phyloP scores from a whole-genome alignment of 208 protist genomes.

The Acanthamoeba lenticulata region DNA sequence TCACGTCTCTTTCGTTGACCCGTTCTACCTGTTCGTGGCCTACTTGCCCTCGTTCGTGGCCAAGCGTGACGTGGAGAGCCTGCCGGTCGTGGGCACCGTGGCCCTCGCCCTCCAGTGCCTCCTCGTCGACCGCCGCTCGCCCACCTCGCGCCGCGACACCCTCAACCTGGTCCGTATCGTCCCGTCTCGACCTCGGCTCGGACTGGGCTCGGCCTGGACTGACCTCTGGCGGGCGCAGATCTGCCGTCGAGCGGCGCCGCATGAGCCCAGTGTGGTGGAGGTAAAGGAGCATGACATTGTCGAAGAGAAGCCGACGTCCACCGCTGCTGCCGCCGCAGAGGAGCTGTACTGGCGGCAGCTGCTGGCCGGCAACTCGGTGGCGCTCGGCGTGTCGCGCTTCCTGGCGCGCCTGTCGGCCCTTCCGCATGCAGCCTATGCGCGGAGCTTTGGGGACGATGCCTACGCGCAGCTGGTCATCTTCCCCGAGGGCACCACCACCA shows the following conservation, averaged over 20 bases:
- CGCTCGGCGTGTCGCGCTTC: background rate
- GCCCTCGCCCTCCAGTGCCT: constrained; percentile 1
- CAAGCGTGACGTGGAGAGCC: constrained; percentile 2
- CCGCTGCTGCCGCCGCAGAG: background rate
- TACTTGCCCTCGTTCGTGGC: constrained; percentile 10
- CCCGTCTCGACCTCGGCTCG: too few species aligned
- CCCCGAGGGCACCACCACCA: constrained; percentile 61
- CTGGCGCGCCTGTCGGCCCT: background rate
- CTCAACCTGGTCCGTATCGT: constrained; percentile 28
- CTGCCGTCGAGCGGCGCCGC: background rate
- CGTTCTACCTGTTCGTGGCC: constrained; percentile 38
- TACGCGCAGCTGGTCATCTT: constrained; percentile 39
- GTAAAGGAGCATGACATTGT: background rate
- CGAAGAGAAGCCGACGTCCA: background rate
- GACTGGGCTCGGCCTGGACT: too few species aligned
- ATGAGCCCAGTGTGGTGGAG: background rate
- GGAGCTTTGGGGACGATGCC: background rate
- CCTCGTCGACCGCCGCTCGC: background rate
- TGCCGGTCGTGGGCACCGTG: constrained; percentile 3
- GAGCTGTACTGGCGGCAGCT: background rate
- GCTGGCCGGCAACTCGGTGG: background rate
- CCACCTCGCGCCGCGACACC: background rate
- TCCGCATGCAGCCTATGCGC: background rate
- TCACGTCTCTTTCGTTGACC: constrained; percentile 37
- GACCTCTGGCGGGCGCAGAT: background rate